Evolutionary conservation across 176 grass and related monocot species (phyloP).

Genomic region (Bonia amplexicaulis): DNA sequence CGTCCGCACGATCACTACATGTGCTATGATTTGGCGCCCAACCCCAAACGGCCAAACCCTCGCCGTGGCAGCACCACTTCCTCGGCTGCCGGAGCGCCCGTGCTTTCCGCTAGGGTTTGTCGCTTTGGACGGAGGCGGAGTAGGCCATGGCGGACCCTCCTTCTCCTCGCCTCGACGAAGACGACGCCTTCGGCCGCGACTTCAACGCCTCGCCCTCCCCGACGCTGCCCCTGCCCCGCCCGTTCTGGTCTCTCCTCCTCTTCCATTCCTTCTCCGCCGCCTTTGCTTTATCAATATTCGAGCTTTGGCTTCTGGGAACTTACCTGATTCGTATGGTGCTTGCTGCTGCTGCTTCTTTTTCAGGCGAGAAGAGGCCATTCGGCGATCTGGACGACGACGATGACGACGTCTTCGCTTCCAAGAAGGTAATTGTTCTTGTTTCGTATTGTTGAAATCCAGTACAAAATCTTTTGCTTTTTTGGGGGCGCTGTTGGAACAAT

Average conservation of each 20-base stretch:
- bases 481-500: neutral
- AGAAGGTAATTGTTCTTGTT: constrained; percentile 49
- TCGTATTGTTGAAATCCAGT: neutral
- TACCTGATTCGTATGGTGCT: neutral
- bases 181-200: constrained; percentile 24
- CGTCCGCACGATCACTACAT: too few relatives aligned
- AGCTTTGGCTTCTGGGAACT: neutral
- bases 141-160: constrained; percentile 7
- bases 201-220: constrained; percentile 27
- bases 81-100: neutral
- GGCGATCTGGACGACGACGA: constrained; percentile 86
- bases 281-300: neutral
- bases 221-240: neutral
- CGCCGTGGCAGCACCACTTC: neutral
- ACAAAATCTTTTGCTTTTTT: neutral
- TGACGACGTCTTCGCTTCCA: constrained; percentile 69
- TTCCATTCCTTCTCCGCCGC: neutral
- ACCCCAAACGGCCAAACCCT: neutral
- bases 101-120: neutral
- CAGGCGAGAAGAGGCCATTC: constrained; percentile 72
- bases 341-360: constrained; percentile 2
- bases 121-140: neutral
- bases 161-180: constrained; percentile 16
- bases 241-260: neutral
- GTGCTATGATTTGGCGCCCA: too few relatives aligned